Conservation (phyloP, 2,329 filamentous ascomycete genomes). For the Penicillium sp. region DNA sequence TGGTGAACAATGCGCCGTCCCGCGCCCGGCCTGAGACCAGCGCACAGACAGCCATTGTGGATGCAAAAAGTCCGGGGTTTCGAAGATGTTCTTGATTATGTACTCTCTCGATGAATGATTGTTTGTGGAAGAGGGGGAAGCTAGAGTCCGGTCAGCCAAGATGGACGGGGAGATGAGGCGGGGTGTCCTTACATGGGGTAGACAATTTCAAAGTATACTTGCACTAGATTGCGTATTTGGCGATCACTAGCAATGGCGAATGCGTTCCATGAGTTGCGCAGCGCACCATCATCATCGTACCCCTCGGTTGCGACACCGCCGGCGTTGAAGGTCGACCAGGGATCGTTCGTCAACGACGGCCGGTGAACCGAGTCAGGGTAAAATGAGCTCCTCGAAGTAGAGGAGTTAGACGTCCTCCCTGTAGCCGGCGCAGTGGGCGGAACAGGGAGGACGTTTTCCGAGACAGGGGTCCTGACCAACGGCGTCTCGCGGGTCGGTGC, state of each 20-base stretch:
- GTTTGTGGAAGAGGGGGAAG: slow-evolving; percentile 54
- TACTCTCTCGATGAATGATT: slow-evolving; percentile 46
- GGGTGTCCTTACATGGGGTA: slow-evolving; percentile 49
- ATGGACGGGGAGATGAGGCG: background rate
- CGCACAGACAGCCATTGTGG: slow-evolving; percentile 55
- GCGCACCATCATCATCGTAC: slow-evolving; percentile 22
- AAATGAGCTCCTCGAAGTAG: slow-evolving; percentile 19
- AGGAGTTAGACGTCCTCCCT: slow-evolving; percentile 16
- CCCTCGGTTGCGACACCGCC: slow-evolving; percentile 18
- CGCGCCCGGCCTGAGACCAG: slow-evolving; percentile 52
- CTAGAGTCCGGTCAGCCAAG: slow-evolving; percentile 16
- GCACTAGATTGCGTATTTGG: slow-evolving; percentile 47
- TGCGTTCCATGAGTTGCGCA: slow-evolving; percentile 42
- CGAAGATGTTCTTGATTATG: slow-evolving; percentile 46
- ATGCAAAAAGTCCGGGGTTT: slow-evolving; percentile 50
- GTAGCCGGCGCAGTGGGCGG: slow-evolving; percentile 2
- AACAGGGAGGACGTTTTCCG: slow-evolving; percentile 2
- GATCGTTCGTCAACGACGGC: slow-evolving; percentile 17
- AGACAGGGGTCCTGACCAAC: background rate
- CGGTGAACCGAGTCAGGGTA: slow-evolving; percentile 15
- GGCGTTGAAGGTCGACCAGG: slow-evolving; percentile 21
- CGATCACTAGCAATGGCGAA: slow-evolving; percentile 43
- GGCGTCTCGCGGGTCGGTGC: slow-evolving; percentile 10
- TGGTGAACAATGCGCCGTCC: slow-evolving; percentile 50
- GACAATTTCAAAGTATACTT: slow-evolving; percentile 56